Evolutionary conservation across 768 basidiomycete species (phyloP), one percentile per base, ranked within the genome.

Genomic region (Chalciporus chontae): DNA sequence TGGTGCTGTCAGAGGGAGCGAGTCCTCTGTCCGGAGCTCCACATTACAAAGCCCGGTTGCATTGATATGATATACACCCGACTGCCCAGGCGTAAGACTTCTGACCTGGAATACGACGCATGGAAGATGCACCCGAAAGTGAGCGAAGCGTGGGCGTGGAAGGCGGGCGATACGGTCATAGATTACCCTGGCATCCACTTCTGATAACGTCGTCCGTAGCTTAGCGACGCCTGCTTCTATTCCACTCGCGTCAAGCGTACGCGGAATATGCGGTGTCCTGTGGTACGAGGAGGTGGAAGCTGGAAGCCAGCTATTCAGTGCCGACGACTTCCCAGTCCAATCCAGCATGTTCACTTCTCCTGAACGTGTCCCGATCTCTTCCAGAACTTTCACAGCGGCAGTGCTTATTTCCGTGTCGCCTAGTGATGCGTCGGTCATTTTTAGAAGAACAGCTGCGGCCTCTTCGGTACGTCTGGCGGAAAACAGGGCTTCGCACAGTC

Each of bases 401-500:
- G 21, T 36, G 2, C 19, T 3, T 19, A 1, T 13, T 23, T 37
- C 10, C 23, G 24, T 21, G 4, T 26, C 26, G 26, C 26, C 26
- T 26, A n/a, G n/a, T n/a, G 8, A 8, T 8, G 26, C 26, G 8
- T 26, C 8, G 26, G 8, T 8, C 26, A 26, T 26, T 26, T 26
- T 26, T 2, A 47, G 18, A 8, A 49, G 8, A 14, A n/a, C n/a
- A 2, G 43, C 29, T 3, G 32, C 5, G 0, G 41, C 46, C 1
- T 54, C 46, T 8, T 38, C 26, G 7, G 8, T 9, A 13, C 34
- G 43, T 24, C 49, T 40, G 1, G 24, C 41, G 0, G 23, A 14
- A 39, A 45, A 56, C 2, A 53, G 21, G 4, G 55, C 31, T 23
- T 56, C 55, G 11, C 55, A 56, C 15, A 50, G 34, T 8, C 38